Evolutionary conservation across 768 basidiomycete species (phyloP).

Genomic region (Russula abietina): DNA sequence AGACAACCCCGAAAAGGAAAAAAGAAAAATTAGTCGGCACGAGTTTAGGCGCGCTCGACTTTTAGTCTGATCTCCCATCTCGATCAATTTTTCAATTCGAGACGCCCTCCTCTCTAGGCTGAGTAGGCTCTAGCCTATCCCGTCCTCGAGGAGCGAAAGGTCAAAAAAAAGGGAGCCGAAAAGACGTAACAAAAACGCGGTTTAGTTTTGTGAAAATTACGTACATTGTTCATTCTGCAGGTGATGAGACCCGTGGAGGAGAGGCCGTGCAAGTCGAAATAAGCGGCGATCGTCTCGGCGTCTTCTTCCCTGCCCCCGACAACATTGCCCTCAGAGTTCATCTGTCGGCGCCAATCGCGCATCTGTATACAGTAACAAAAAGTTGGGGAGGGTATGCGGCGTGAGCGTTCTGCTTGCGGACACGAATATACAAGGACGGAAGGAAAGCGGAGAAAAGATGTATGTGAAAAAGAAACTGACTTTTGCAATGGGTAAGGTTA

Average conservation of each 20-base stretch:
- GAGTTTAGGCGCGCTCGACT: not conserved
- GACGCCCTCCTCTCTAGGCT: not conserved
- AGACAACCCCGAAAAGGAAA: not conserved
- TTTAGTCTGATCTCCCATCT: not conserved
- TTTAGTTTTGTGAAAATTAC: not conserved
- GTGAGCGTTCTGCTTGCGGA: not conserved
- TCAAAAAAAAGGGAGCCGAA: not conserved
- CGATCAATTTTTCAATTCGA: not conserved
- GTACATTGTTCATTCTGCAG: slow-evolving; percentile 15
- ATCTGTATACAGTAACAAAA: not conserved
- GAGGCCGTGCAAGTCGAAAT: slow-evolving; percentile 17
- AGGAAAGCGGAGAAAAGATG: not conserved
- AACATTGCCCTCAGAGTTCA: not conserved
- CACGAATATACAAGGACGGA: not conserved
- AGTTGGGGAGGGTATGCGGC: no score
- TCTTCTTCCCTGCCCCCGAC: not conserved
- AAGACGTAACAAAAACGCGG: not conserved
- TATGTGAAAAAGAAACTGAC: slow-evolving; percentile 38
- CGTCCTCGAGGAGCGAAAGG: not conserved
- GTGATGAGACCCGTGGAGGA: slow-evolving; percentile 11
- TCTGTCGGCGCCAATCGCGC: slow-evolving; percentile 15
- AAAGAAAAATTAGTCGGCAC: not conserved
- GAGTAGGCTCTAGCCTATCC: not conserved
- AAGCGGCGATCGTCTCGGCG: slow-evolving; percentile 22
- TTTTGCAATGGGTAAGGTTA: slow-evolving; percentile 45